A percentile compares a stretch with the other conserved stretches of the same genome.
Conservation (phyloP, 2,329 filamentous ascomycete species). For the Rhynchosporium agropyri region DNA sequence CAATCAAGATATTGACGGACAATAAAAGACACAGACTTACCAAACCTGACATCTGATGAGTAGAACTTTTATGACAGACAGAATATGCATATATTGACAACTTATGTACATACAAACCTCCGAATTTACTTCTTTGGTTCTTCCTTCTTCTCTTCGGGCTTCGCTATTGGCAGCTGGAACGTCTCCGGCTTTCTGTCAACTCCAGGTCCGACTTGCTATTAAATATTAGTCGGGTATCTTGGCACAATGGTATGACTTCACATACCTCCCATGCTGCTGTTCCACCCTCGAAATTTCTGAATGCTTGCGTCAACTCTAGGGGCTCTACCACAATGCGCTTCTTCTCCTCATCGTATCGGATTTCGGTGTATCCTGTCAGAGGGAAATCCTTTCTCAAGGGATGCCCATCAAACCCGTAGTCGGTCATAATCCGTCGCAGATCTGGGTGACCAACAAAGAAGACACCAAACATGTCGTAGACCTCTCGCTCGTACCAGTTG, state of each 20-base stretch:
- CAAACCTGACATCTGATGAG: background rate
- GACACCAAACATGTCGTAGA: constrained; percentile 96
- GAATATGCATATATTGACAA: constrained; percentile 25
- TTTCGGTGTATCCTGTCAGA: constrained; percentile 95
- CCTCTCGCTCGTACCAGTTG: constrained; percentile 98
- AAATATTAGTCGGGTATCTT: constrained; percentile 33
- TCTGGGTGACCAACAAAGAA: constrained; percentile 97
- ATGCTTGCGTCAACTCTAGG: constrained; percentile 95
- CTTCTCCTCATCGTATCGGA: constrained; percentile 99
- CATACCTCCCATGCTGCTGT: constrained; percentile 70
- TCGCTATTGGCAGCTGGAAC: constrained; percentile 94
- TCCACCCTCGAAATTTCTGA: constrained; percentile 96
- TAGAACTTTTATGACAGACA: background rate
- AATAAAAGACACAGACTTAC: no score
- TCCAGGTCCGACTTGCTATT: constrained; percentile 71
- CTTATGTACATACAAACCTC: constrained; percentile 39
- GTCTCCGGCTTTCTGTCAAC: constrained; percentile 77
- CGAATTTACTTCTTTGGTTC: constrained; percentile 81
- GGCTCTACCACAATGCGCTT: constrained; percentile 99
- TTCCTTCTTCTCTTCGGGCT: constrained; percentile 90
- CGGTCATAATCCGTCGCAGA: constrained; percentile 96
- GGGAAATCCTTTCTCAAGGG: constrained; percentile 98
- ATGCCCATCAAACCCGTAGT: constrained; percentile 98
- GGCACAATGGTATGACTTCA: constrained; percentile 45
- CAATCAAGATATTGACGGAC: no score